These are phyloP conservation scores for Fallopia convolvulus DNA, from an alignment of 148 eudicot genomes.

Conservation along the genomic window DNA sequence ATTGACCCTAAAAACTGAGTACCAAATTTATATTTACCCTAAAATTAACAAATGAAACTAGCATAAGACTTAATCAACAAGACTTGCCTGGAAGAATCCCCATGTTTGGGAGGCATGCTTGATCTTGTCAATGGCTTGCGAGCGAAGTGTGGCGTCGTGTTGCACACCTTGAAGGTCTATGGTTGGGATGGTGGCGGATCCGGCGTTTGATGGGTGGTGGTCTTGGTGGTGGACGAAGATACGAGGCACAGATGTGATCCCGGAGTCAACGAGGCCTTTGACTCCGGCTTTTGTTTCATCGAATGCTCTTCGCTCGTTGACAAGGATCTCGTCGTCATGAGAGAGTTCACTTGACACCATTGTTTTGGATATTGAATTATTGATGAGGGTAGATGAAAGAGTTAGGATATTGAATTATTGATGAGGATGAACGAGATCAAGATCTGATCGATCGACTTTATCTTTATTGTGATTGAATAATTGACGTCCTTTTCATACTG, in stretches of 20 bases:
- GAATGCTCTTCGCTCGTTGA: constrained; percentile 25
- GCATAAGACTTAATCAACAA: not conserved
- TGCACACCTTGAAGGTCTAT: constrained; percentile 21
- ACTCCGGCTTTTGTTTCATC: constrained; percentile 40
- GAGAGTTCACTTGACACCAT: not conserved
- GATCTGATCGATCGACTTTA: too few relatives aligned
- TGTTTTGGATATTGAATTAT: not conserved
- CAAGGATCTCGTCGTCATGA: constrained; percentile 3
- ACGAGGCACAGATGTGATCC: constrained; percentile 19
- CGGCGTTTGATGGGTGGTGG: not conserved
- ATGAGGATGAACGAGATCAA: too few relatives aligned
- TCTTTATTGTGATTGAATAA: too few relatives aligned
- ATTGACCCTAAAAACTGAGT: too few relatives aligned
- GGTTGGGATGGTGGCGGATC: constrained; percentile 6
- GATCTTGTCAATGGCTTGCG: constrained; percentile 12
- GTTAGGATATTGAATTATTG: too few relatives aligned
- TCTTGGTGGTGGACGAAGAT: constrained; percentile 20
- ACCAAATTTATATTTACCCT: not conserved
- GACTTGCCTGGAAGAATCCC: constrained; percentile 35
- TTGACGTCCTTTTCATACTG: too few relatives aligned
- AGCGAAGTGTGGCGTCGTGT: constrained; percentile 6
- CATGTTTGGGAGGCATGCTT: constrained; percentile 22
- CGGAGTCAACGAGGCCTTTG: constrained; percentile 33
- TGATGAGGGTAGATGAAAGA: too few relatives aligned
- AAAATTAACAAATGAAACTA: not conserved